A percentile compares a stretch with the other conserved stretches of the same genome.
These are phyloP conservation scores for Hyaloscypha hepaticicola DNA, from an alignment of 495 filamentous ascomycete species.

Conservation along the genomic window DNA sequence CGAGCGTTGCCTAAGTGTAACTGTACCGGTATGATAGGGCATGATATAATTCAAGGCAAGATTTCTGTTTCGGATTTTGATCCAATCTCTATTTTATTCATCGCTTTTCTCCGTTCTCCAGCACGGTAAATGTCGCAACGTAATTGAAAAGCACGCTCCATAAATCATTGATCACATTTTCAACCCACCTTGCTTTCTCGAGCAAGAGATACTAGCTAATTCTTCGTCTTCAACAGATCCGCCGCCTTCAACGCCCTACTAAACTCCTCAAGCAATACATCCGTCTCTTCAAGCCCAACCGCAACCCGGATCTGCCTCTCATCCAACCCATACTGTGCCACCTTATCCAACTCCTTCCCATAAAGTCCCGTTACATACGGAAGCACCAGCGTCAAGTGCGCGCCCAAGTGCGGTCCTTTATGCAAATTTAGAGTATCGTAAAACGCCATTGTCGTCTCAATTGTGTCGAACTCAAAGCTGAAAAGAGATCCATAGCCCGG, in stretches of 20 bases:
- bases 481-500: conserved; percentile 41
- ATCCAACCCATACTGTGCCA: conserved; percentile 32
- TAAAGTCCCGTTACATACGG: conserved; percentile 42
- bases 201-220: neutral
- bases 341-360: conserved; percentile 28
- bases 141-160: no score
- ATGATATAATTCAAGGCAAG: no score
- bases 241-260: conserved; percentile 36
- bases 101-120: no score
- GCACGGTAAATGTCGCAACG: no score
- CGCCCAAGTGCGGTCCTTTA: conserved; percentile 48
- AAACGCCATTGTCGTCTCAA: conserved; percentile 37
- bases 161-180: no score
- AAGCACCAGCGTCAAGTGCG: conserved; percentile 44
- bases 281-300: conserved; percentile 43
- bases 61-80: no score
- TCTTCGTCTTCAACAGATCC: conserved; percentile 20
- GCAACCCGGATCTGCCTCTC: conserved; percentile 40
- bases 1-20: no score
- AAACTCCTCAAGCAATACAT: conserved; percentile 33
- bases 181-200: neutral
- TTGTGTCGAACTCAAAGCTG: conserved; percentile 42
- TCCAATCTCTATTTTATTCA: no score
- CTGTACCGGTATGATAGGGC: no score
- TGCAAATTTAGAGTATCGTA: conserved; percentile 43